phyloP scores from a whole-genome alignment of 139 green algal genomes.

The Spirogloea muscicola region DNA sequence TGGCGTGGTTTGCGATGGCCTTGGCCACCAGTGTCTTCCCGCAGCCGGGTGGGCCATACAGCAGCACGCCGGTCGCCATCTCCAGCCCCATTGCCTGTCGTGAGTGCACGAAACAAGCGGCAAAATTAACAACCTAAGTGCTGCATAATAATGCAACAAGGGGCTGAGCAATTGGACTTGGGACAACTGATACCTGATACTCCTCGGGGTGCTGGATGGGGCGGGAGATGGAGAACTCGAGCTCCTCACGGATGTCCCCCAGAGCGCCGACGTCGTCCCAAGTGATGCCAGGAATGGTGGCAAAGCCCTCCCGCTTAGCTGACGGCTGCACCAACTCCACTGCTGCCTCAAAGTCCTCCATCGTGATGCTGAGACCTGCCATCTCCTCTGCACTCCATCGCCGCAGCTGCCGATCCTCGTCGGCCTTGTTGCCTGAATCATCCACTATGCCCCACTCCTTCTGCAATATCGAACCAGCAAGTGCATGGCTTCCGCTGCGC shows the following conservation, averaged over 20 bases:
- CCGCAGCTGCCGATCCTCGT: no score
- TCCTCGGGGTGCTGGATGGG: slow-evolving; percentile 76
- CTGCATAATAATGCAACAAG: no score
- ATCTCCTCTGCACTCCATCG: slow-evolving; percentile 23
- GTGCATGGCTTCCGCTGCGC: no score
- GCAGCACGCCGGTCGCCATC: slow-evolving; percentile 69
- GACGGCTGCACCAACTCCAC: slow-evolving; percentile 86
- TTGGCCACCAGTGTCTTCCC: slow-evolving; percentile 88
- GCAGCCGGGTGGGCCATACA: slow-evolving; percentile 75
- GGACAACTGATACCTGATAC: no score
- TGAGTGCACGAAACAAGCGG: no score
- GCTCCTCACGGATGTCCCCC: slow-evolving; percentile 73
- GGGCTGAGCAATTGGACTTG: no score
- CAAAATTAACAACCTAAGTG: no score
- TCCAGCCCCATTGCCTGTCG: slow-evolving; percentile 76
- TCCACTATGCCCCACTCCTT: no score
- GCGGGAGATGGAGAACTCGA: slow-evolving; percentile 77
- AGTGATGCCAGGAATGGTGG: slow-evolving; percentile 88
- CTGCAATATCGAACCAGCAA: no score
- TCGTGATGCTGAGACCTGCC: slow-evolving; percentile 35
- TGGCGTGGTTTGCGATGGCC: slow-evolving; percentile 68
- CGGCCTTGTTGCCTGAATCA: no score
- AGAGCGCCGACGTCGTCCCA: slow-evolving; percentile 84
- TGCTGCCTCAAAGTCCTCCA: slow-evolving; percentile 57
- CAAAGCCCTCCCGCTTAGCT: slow-evolving; percentile 89